Conservation (phyloP, 2,329 filamentous ascomycete species). For the Sarocladiaceae sp. region DNA sequence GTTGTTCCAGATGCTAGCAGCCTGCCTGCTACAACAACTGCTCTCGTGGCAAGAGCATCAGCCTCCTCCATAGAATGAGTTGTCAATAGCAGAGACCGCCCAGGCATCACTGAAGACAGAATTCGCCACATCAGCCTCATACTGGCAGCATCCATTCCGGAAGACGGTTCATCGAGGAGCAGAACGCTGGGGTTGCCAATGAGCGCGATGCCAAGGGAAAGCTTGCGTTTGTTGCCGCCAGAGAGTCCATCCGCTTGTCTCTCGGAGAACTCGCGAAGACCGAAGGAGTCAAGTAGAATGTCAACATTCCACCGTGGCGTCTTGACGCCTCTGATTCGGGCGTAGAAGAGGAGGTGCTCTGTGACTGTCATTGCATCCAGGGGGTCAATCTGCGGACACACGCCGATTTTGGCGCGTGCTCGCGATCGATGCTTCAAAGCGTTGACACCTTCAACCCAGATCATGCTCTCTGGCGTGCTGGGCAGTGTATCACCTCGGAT, state of each 20-base stretch:
- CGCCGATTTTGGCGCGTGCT: constrained; percentile 59
- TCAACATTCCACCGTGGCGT: constrained; percentile 52
- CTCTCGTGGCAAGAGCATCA: constrained; percentile 57
- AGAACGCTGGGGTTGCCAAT: constrained; percentile 70
- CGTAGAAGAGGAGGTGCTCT: constrained; percentile 69
- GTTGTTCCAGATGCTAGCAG: constrained; percentile 76
- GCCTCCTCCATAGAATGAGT: constrained; percentile 81
- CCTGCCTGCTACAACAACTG: constrained; percentile 68
- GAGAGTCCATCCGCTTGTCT: constrained; percentile 63
- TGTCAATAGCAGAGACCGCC: constrained; percentile 63
- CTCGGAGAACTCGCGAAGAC: constrained; percentile 52
- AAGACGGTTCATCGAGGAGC: constrained; percentile 68
- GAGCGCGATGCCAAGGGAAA: constrained; percentile 66
- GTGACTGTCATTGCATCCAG: constrained; percentile 67
- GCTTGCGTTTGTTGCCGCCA: constrained; percentile 71
- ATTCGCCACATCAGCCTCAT: constrained; percentile 74
- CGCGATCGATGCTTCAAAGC: constrained; percentile 55
- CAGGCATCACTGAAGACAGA: constrained; percentile 56
- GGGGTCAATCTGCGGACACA: no score
- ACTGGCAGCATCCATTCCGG: constrained; percentile 66
- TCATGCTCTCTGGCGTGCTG: constrained; percentile 45
- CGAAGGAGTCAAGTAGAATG: constrained; percentile 59
- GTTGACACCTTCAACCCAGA: constrained; percentile 62
- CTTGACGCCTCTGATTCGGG: constrained; percentile 59
- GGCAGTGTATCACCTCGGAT: constrained; percentile 67